Conservation (phyloP, 257 asterid species). For the Solanum verrucosum region DNA sequence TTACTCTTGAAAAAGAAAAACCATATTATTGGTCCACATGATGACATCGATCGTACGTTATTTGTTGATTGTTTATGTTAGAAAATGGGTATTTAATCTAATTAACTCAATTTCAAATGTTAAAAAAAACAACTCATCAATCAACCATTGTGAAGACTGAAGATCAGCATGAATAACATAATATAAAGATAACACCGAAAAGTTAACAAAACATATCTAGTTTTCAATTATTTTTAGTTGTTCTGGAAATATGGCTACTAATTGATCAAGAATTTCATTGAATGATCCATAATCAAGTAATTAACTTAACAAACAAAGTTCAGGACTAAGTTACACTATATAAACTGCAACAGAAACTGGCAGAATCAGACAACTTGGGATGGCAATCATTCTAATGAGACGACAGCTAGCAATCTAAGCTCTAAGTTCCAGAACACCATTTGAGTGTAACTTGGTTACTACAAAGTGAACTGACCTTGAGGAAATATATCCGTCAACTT, state of each 20-base stretch:
- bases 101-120: neutral
- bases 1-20: neutral
- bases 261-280: neutral
- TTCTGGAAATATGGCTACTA: neutral
- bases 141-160: neutral
- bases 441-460: neutral
- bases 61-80: neutral
- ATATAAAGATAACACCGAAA: no score
- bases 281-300: neutral
- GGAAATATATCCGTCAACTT: neutral
- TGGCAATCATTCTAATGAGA: neutral
- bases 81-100: neutral
- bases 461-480: neutral
- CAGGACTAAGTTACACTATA: neutral
- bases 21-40: neutral
- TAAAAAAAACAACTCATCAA: no score
- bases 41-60: neutral
- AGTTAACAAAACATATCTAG: no score
- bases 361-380: neutral
- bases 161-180: no score
- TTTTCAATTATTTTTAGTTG: neutral
- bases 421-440: neutral
- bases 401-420: neutral
- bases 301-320: neutral
- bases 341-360: no score